Percentiles rank a stretch among this genome's conserved stretches.
Evolutionary conservation across 768 basidiomycete species (phyloP).

Genomic region (Termitomyces sp.): DNA sequence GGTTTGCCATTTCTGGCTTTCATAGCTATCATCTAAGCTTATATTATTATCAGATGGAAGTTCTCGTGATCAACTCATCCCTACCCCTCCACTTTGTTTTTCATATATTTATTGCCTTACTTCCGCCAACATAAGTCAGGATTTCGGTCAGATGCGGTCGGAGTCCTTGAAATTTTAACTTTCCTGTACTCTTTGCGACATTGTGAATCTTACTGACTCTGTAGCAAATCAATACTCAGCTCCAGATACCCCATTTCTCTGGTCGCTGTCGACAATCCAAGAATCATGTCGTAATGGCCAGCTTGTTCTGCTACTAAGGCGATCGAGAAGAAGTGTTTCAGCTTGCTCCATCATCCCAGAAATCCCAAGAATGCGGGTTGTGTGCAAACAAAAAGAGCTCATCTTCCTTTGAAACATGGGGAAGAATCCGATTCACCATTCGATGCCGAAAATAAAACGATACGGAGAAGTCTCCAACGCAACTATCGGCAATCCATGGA

Average conservation of each 20-base stretch:
- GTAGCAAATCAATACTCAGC: not conserved
- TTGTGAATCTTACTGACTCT: not conserved
- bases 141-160: not conserved
- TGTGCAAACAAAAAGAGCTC: no score
- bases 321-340: not conserved
- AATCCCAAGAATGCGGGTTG: not conserved
- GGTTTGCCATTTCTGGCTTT: slow-evolving; percentile 14
- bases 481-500: no score
- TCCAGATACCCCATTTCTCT: not conserved
- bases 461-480: not conserved
- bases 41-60: slow-evolving; percentile 26
- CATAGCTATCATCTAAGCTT: not conserved
- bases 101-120: not conserved
- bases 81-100: not conserved
- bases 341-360: not conserved
- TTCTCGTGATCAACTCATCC: slow-evolving; percentile 26
- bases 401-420: not conserved
- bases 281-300: not conserved
- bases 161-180: not conserved
- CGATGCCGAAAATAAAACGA: not conserved
- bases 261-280: not conserved
- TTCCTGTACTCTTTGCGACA: not conserved
- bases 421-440: no score
- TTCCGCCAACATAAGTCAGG: not conserved
- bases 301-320: not conserved